Base-by-base conservation (phyloP, 768 basidiomycete species). In the Boletus insuetus region DNA sequence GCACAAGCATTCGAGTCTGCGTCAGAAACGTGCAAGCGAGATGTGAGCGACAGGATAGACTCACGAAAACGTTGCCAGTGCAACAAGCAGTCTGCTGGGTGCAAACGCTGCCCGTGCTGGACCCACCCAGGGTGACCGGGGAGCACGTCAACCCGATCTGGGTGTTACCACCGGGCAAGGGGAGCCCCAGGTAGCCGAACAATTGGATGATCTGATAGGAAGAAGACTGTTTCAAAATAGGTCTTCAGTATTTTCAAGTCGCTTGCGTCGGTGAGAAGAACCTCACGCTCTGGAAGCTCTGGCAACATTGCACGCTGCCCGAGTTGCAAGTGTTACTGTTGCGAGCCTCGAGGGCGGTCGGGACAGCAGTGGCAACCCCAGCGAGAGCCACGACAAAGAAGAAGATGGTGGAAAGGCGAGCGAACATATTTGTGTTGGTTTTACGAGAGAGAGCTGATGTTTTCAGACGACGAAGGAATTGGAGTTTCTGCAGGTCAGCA, bases 241-340 rank as follows among this genome's bases (percentile, higher is more conserved):
- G n/a, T 20, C 13, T 16, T 41, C 11, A 40, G 38, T 9, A 1
- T 38, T 29, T 42, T 17, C 29, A 13, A 6, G 4, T 55, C 35
- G 10, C 5, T 17, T 3, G 6, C 2, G 3, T 51, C 31, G 4
- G 16, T 34, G 20, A 51, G 16, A 35, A 4, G 11, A 39, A 4
- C 26, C 44, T 55, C 38, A 51, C 49, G 13, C 19, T n/a, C 5
- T 16, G 22, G 11, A 11, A 4, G 32, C 24, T 48, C 32, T n/a
- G 4, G 38, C 49, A 63, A 52, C 55, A 64, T 16, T 48, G 43
- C 24, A 76, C 45, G n/a, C 62, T 45, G 3, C 79, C 81, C 29
- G 75, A 73, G 63, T 72, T 72, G 67, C 81, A 82, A 17, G 64
- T 1, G 44, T 19, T 39, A 31, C 32, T 34, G 16, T 39, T 7